Evolutionary conservation across 495 filamentous ascomycete genomes (phyloP).

Genomic region (Neurospora hispaniola): DNA sequence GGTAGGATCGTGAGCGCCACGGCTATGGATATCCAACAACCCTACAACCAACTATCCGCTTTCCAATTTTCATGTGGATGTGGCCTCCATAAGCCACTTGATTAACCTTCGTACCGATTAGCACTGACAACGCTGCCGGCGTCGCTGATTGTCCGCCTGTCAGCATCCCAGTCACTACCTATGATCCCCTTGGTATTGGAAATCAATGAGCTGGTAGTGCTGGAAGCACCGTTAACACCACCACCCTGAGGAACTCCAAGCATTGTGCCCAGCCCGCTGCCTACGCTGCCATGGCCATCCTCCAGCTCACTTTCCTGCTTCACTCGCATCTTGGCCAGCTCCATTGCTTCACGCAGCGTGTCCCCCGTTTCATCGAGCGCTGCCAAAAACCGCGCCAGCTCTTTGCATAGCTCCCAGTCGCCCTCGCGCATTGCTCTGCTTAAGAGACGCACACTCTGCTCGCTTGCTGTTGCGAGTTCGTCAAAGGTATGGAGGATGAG

Average conservation of each 20-base stretch:
- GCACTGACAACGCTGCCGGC: constrained; percentile 17
- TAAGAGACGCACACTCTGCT: constrained; percentile 74
- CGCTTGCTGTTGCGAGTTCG: constrained; percentile 64
- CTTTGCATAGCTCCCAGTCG: constrained; percentile 96
- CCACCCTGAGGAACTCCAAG: constrained; percentile 36
- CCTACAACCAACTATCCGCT: background rate
- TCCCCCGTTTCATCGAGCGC: constrained; percentile 81
- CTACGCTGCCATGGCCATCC: constrained; percentile 16
- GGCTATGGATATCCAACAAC: background rate
- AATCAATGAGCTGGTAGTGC: constrained; percentile 4
- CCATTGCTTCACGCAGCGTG: constrained; percentile 69
- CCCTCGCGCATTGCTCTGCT: constrained; percentile 68
- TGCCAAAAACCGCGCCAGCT: constrained; percentile 84
- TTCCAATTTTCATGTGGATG: background rate
- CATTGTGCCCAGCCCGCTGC: constrained; percentile 37
- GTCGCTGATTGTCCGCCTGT: constrained; percentile 20
- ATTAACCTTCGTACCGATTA: background rate
- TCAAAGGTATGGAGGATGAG: constrained; percentile 93
- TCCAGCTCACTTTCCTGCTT: constrained; percentile 26
- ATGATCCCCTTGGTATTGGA: constrained; percentile 5
- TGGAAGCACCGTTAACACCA: constrained; percentile 20
- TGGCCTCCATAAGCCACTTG: background rate
- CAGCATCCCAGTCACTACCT: constrained; percentile 21
- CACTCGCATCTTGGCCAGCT: constrained; percentile 51
- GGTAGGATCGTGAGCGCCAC: background rate